Evolutionary conservation across 108 stramenopile species (phyloP), one percentile per base, ranked within the genome.

Genomic region (Epipyxis sp.): DNA sequence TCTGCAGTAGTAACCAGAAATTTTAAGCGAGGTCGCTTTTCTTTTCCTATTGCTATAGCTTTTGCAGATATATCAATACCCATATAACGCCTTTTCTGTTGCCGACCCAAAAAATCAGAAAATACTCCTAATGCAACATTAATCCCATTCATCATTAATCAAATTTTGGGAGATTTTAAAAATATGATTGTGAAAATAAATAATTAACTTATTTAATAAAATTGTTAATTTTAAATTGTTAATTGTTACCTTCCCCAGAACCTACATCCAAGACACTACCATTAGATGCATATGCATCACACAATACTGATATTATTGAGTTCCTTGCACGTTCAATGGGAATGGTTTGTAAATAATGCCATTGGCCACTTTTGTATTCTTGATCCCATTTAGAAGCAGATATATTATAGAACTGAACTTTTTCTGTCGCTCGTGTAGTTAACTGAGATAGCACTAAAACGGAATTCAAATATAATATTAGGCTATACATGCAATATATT

Each of bases 241-340:
- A n/a, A n/a, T n/a, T n/a, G n/a, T n/a, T 20, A 35, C 61, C 61
- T 65, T 65, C 61, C 34, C 61, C 61, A 37, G 30, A 65, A 32
- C 61, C 61, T 32, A 65, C 34, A 37, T 65, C 61, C 61, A 65
- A 65, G 6, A 65, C 61, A 37, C 61, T 65, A 37, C 61, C 61
- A 65, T 65, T 65, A 6, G 61, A 32, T 32, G 13, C 25, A 65
- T 35, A 65, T 65, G 34, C 34, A 29, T 3, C 30, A 10, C 20
- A 10, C 13, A 65, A 6, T 32, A 65, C 34, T 13, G 13, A 10
- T 32, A 65, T 65, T 10, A 65, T 32, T 32, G 61, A 29, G 35
- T 32, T 37, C 3, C 61, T 3, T 13, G 61, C 61, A 35, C 61
- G 61, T 65, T 65, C 61, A 65, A 37, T 37, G 25, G 61, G 61